These are phyloP conservation scores for Gremmenia infestans DNA, from an alignment of 2,329 filamentous ascomycete species.

Conservation along the genomic window DNA sequence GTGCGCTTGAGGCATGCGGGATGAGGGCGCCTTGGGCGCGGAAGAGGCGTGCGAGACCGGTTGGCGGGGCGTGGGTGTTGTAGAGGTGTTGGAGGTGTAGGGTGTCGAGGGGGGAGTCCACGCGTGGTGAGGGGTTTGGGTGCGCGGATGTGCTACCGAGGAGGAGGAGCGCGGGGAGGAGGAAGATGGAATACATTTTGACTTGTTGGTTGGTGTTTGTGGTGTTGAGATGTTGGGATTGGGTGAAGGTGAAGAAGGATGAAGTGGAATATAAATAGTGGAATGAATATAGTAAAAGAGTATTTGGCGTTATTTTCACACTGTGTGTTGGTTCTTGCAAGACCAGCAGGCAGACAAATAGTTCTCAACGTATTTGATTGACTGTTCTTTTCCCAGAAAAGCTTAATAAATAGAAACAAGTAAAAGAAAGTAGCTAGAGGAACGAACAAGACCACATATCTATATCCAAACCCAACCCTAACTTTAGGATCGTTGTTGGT, in stretches of 20 bases:
- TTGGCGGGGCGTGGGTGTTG: background rate
- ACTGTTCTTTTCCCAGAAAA: too few species aligned
- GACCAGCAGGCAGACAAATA: too few species aligned
- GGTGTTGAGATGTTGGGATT: background rate
- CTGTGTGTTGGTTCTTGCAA: too few species aligned
- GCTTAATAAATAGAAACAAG: too few species aligned
- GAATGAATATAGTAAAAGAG: too few species aligned
- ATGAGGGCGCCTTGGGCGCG: background rate
- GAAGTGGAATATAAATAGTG: too few species aligned
- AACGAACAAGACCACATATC: too few species aligned
- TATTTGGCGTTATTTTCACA: too few species aligned
- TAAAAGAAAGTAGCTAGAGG: too few species aligned
- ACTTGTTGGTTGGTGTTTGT: background rate
- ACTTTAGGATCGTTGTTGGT: too few species aligned
- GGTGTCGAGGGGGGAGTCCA: background rate
- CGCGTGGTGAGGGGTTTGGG: background rate
- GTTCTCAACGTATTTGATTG: too few species aligned
- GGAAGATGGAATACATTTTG: constrained; percentile 1
- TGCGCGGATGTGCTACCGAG: background rate
- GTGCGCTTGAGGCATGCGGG: background rate
- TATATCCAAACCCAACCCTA: too few species aligned
- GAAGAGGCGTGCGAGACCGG: background rate
- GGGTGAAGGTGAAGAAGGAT: background rate
- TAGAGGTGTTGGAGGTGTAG: background rate
- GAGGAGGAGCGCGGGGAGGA: background rate